A percentile compares a stretch with the other conserved stretches of the same genome.
These are phyloP conservation scores for Kluyveromyces dobzhanskii DNA, from an alignment of 805 yeast genomes.

Conservation along the genomic window DNA sequence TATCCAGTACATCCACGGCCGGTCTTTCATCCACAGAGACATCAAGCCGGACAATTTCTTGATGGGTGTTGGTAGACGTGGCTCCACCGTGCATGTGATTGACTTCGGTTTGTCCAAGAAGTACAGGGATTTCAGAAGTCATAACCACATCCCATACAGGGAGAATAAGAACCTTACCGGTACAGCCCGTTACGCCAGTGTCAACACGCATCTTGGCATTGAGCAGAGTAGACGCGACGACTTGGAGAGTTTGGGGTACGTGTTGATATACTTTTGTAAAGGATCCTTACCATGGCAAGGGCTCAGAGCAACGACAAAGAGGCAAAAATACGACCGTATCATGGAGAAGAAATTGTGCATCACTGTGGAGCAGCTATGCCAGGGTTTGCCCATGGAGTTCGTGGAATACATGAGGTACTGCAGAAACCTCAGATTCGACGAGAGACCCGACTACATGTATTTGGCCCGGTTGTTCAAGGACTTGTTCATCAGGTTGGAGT, in stretches of 20 bases:
- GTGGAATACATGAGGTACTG: constrained; percentile 81
- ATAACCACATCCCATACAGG: constrained; percentile 89
- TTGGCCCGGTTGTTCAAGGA: constrained; percentile 86
- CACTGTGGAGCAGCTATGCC: constrained; percentile 74
- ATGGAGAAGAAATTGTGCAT: constrained; percentile 93
- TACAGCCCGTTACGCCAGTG: constrained; percentile 92
- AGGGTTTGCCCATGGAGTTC: constrained; percentile 89
- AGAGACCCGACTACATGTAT: constrained; percentile 89
- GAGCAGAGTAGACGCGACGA: constrained; percentile 97
- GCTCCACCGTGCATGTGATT: constrained; percentile 90
- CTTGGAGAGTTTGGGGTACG: constrained; percentile 90
- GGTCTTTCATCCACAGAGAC: constrained; percentile 83
- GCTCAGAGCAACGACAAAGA: constrained; percentile 89
- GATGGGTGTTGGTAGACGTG: constrained; percentile 85
- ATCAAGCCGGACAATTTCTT: constrained; percentile 80
- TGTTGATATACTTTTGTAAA: constrained; percentile 85
- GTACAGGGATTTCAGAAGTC: constrained; percentile 89
- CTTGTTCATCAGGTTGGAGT: constrained; percentile 77
- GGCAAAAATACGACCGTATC: constrained; percentile 93
- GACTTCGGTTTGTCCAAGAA: constrained; percentile 93
- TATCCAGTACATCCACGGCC: constrained; percentile 89
- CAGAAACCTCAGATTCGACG: constrained; percentile 86
- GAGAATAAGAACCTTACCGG: constrained; percentile 96
- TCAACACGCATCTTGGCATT: constrained; percentile 93
- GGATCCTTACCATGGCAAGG: constrained; percentile 99